A percentile compares a stretch with the other conserved stretches of the same genome.
Evolutionary conservation across 176 grass and related monocot genomes (phyloP).

Genomic region (Carex kokanica): DNA sequence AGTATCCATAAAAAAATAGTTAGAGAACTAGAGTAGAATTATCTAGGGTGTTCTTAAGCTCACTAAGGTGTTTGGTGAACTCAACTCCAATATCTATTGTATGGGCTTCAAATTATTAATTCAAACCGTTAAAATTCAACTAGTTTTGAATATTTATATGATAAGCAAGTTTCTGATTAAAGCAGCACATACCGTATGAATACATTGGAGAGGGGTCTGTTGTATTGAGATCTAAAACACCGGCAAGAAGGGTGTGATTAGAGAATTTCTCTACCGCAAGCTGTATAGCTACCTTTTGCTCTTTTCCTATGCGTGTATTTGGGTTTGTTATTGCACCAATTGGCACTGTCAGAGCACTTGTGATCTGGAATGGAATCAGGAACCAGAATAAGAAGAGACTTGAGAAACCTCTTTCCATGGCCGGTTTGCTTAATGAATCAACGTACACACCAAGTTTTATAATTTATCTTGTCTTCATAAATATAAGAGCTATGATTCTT

Average conservation of each 20-base stretch:
- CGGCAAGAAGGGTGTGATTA: neutral
- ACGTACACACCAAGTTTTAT: too few relatives aligned
- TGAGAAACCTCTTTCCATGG: neutral
- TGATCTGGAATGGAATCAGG: neutral
- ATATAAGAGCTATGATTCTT: too few relatives aligned
- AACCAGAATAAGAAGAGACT: neutral
- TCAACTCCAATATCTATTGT: too few relatives aligned
- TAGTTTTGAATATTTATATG: neutral
- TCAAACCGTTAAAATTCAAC: too few relatives aligned
- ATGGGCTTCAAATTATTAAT: too few relatives aligned
- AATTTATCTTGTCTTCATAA: too few relatives aligned
- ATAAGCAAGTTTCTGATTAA: neutral
- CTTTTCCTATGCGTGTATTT: constrained; percentile 16
- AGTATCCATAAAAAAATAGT: too few relatives aligned
- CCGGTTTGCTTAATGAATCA: neutral
- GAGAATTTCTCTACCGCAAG: constrained; percentile 13
- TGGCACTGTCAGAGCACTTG: neutral
- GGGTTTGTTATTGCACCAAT: constrained; percentile 17
- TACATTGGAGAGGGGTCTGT: neutral
- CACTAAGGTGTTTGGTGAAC: too few relatives aligned
- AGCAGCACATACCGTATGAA: neutral
- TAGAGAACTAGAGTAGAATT: too few relatives aligned
- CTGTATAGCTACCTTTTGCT: constrained; percentile 11
- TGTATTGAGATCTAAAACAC: constrained; percentile 15
- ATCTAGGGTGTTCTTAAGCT: too few relatives aligned